Conservation (phyloP, 2,329 filamentous ascomycete genomes). For the Aspergillus uvarum region DNA sequence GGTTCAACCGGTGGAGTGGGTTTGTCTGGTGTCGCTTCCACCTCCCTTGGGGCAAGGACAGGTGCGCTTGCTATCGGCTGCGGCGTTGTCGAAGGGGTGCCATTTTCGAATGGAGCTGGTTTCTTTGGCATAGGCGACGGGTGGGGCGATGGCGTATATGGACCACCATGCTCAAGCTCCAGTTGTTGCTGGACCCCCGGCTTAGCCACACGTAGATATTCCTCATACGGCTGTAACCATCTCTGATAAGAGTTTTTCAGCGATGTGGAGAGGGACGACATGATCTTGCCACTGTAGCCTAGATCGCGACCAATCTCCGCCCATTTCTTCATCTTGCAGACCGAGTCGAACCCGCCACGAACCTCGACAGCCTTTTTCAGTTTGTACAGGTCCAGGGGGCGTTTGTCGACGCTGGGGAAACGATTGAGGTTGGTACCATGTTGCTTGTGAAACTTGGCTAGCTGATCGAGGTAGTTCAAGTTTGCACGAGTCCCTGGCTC, state of each 20-base stretch:
- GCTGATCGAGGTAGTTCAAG: constrained; percentile 90
- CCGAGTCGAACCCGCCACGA: constrained; percentile 89
- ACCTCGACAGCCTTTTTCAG: constrained; percentile 96
- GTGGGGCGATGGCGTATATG: constrained; percentile 75
- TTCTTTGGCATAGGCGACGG: constrained; percentile 68
- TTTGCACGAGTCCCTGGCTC: constrained; percentile 83
- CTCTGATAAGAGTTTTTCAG: constrained; percentile 97
- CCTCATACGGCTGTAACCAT: constrained; percentile 95
- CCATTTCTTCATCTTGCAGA: constrained; percentile 98
- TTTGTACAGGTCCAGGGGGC: constrained; percentile 90
- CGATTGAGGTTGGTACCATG: constrained; percentile 91
- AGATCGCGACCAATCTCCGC: constrained; percentile 95
- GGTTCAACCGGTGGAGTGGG: constrained; percentile 39
- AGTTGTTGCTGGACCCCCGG: constrained; percentile 95
- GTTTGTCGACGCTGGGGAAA: constrained; percentile 95
- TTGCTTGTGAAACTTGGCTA: constrained; percentile 95
- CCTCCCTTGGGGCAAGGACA: constrained; percentile 54
- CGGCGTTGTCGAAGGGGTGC: constrained; percentile 50
- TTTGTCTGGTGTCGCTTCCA: constrained; percentile 33
- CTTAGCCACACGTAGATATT: constrained; percentile 86
- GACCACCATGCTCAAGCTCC: constrained; percentile 88
- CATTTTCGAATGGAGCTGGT: constrained; percentile 35
- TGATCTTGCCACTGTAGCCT: constrained; percentile 98
- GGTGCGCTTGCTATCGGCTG: constrained; percentile 67
- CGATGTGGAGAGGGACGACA: constrained; percentile 96